Evolutionary conservation across 306 rosid genomes (phyloP).

Genomic region (Pachyrhizus erosus): DNA sequence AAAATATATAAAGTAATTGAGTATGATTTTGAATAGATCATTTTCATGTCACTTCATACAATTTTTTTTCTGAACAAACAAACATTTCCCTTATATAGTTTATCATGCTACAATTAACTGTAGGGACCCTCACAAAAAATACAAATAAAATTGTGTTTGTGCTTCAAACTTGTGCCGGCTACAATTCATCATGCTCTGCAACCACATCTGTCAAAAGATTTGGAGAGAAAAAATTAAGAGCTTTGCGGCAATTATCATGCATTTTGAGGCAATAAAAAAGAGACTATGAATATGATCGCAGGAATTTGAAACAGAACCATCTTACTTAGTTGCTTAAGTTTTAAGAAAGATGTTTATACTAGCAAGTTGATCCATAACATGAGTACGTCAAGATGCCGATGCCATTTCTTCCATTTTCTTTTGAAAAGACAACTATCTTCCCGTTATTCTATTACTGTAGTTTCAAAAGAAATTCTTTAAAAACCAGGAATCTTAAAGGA

Average conservation of each 20-base stretch:
- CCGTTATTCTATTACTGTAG: not conserved
- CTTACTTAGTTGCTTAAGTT: not conserved
- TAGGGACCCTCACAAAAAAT: not conserved
- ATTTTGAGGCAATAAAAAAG: constrained; percentile 10
- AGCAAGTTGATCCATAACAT: constrained; percentile 25
- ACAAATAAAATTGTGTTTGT: not conserved
- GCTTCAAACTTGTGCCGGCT: constrained; percentile 45
- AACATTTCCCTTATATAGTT: not conserved
- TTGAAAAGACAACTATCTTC: constrained; percentile 4
- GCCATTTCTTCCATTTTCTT: not conserved
- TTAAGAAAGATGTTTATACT: constrained; percentile 1
- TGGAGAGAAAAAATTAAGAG: constrained; percentile 19
- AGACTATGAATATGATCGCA: constrained; percentile 5
- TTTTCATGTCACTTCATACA: not conserved
- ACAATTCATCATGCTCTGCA: constrained; percentile 77
- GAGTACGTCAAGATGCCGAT: not conserved
- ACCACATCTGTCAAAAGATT: constrained; percentile 58
- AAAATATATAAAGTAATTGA: not conserved
- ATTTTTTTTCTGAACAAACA: not conserved
- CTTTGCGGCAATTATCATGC: not conserved
- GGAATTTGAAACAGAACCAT: constrained; percentile 6
- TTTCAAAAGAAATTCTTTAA: not conserved
- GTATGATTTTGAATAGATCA: not conserved
- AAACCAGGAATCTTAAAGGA: not conserved
- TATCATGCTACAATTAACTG: not conserved